Evolutionary conservation across 2,329 filamentous ascomycete genomes (phyloP), one percentile per base, ranked within the genome.

Genomic region (Ophiocordyceps unilateralis): DNA sequence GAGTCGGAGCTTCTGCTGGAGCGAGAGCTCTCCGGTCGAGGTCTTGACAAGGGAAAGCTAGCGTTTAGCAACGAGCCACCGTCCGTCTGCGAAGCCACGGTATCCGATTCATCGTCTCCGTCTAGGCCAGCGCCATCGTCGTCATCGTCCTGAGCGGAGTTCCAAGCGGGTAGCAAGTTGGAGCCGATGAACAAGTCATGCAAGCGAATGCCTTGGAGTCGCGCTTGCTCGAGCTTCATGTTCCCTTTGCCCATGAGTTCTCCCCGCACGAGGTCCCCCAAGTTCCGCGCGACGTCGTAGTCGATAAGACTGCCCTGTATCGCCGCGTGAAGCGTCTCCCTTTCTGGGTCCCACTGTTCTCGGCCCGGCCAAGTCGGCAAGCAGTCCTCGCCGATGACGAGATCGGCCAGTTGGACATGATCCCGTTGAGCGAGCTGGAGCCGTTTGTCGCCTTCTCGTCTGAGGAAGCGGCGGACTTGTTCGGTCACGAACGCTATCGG

Each of bases 151-250:
- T 17, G 2, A n/a, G 9, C 23, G 10, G n/a, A 4, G 5, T 39
- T 11, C 59, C 57, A 61, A 4, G 50, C 49, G 3, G 58, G 57
- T 30, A 62, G 44, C 19, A 62, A 42, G 12, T 47, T 47, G 4
- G 46, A 20, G 7, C 56, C 53, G 17, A 62, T 50, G 10, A 17
- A 34, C 2, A 62, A 30, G 3, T 54, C 42, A 1, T 42, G 19
- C 1, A 58, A 30, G 0, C 24, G 6, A 21, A 60, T 2, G 1
- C 53, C 53, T 1, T 52, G 42, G 9, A 22, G 22, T 4, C 43
- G 43, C 2, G 59, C 59, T 17, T 56, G 46, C 0, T 45, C 40
- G 0, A 62, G 48, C 26, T 49, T 54, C 8, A 22, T 12, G 37
- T 57, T 57, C 3, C 51, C 49, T 40, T 58, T 58, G 30, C 11